phyloP scores from a whole-genome alignment of 2,329 filamentous ascomycete genomes.

The Trichophyton simii region DNA sequence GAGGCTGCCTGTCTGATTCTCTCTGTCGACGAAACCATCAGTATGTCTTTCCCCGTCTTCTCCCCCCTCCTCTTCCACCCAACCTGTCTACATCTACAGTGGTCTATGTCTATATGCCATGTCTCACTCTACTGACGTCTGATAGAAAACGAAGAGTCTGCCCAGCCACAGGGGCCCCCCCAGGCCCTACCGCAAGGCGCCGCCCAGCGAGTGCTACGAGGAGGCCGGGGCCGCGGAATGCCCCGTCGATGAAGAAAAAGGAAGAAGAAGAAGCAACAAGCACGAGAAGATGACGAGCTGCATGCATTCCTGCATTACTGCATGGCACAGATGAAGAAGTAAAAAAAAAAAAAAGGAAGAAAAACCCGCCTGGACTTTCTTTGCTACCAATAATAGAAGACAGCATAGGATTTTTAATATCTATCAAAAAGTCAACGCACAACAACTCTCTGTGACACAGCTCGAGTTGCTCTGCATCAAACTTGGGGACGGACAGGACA shows the following conservation, averaged over 20 bases:
- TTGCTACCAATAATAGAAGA: neutral
- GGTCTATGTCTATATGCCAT: no score
- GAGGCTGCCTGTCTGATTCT: constrained; percentile 93
- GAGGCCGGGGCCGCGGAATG: constrained; percentile 80
- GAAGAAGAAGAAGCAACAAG: no score
- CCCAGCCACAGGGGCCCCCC: constrained; percentile 66
- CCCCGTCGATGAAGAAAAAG: constrained; percentile 54
- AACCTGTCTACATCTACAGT: neutral
- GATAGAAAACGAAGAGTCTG: constrained; percentile 77
- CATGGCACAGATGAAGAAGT: no score
- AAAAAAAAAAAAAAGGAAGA: neutral
- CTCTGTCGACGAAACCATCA: constrained; percentile 95
- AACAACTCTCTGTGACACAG: neutral
- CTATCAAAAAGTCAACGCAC: neutral
- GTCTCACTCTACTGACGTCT: neutral
- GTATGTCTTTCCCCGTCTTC: constrained; percentile 31
- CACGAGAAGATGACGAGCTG: neutral
- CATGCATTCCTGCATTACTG: neutral
- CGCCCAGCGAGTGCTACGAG: constrained; percentile 75
- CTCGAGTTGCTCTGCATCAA: neutral
- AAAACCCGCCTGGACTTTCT: neutral
- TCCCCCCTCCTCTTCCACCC: neutral
- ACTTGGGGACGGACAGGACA: no score
- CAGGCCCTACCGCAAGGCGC: constrained; percentile 65
- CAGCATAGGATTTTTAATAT: neutral